phyloP scores from a whole-genome alignment of 352 stramenopile species.

The Aphanomyces astaci region DNA sequence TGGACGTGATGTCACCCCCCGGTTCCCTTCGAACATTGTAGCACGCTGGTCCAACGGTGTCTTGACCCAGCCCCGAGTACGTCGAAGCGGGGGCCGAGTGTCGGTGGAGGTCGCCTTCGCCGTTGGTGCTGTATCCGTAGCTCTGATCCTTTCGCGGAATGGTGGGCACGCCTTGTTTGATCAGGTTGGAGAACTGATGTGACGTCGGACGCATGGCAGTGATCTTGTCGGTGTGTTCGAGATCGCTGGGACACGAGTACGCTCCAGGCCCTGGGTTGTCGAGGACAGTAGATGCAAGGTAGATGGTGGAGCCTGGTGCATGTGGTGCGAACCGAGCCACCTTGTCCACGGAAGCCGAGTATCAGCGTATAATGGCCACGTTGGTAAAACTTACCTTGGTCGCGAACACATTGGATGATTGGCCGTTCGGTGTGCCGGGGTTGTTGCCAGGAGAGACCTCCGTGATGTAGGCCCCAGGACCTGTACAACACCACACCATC shows the following conservation, averaged over 20 bases:
- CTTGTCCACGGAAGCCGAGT: slow-evolving; percentile 24
- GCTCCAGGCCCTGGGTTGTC: slow-evolving; percentile 62
- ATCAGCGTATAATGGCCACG: no score
- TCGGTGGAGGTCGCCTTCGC: slow-evolving; percentile 35
- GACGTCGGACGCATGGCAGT: slow-evolving; percentile 2
- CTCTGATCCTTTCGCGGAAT: slow-evolving; percentile 69
- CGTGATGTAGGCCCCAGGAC: slow-evolving; percentile 50
- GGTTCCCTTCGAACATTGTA: slow-evolving; percentile 66
- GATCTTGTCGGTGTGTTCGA: slow-evolving; percentile 30
- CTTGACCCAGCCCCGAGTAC: slow-evolving; percentile 59
- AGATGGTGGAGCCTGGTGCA: slow-evolving; percentile 61
- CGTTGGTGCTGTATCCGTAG: slow-evolving; percentile 53
- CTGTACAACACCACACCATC: not conserved
- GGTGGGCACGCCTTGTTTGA: slow-evolving; percentile 52
- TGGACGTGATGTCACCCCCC: slow-evolving; percentile 27
- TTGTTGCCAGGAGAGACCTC: slow-evolving; percentile 19
- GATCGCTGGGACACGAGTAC: slow-evolving; percentile 33
- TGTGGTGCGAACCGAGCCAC: slow-evolving; percentile 65
- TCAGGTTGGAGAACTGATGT: slow-evolving; percentile 36
- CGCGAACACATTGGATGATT: slow-evolving; percentile 53
- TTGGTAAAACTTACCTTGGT: slow-evolving; percentile 40
- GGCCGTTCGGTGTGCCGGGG: not conserved
- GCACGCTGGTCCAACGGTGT: slow-evolving; percentile 61
- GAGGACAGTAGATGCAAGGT: slow-evolving; percentile 51
- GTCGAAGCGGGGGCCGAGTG: slow-evolving; percentile 35